Conservation (phyloP, 129 eudicot species). For the Helichrysum umbraculigerum region DNA sequence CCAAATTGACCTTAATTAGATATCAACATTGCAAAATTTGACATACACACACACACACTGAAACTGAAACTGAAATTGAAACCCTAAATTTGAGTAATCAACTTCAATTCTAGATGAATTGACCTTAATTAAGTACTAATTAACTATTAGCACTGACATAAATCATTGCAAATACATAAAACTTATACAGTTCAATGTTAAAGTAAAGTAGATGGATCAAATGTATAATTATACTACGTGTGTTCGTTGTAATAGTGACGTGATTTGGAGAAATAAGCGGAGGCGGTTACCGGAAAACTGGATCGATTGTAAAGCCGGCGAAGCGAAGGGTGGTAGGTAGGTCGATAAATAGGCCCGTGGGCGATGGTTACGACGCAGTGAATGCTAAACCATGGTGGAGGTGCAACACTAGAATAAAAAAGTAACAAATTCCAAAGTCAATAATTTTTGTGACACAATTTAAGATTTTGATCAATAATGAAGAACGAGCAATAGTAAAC, state of each 20-base stretch:
- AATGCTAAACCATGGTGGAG: not conserved
- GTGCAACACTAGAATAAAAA: not conserved
- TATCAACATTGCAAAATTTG: not conserved
- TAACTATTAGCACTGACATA: not conserved
- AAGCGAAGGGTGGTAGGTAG: constrained; percentile 24
- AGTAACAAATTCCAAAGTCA: too few relatives aligned
- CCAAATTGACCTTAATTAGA: not conserved
- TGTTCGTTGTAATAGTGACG: not conserved
- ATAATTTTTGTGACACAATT: too few relatives aligned
- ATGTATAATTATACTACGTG: not conserved
- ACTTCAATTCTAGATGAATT: not conserved
- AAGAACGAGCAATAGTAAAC: not conserved
- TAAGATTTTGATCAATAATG: not conserved
- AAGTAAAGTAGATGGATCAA: not conserved
- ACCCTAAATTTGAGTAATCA: constrained; percentile 4
- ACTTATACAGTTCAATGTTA: not conserved
- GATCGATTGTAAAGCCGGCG: constrained; percentile 29
- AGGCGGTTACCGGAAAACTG: constrained; percentile 28
- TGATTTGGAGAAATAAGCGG: not conserved
- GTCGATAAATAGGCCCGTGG: constrained; percentile 17
- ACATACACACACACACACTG: not conserved
- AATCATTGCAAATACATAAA: not conserved
- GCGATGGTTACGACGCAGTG: not conserved
- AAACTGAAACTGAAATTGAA: not conserved
- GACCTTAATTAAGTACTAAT: not conserved